phyloP scores from a whole-genome alignment of 352 stramenopile genomes.

The Phytopythium kandeliae region DNA sequence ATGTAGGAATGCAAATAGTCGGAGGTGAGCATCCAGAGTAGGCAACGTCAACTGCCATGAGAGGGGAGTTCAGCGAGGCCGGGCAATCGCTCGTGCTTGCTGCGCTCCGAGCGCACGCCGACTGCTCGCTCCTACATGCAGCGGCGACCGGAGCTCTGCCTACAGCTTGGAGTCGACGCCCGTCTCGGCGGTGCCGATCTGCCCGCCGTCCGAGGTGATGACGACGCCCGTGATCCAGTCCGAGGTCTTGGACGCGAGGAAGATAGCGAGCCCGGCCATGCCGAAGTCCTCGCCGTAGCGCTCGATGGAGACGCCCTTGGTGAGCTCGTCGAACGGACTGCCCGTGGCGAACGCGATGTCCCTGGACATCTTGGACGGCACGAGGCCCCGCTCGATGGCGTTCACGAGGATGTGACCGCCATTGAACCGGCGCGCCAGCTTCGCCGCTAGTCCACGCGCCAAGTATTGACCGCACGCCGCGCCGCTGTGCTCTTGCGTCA shows the following conservation, averaged over 20 bases:
- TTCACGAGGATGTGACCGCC: constrained; percentile 94
- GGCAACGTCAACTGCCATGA: no score
- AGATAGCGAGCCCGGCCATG: constrained; percentile 93
- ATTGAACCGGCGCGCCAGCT: constrained; percentile 80
- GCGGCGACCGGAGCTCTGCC: no score
- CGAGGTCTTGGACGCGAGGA: constrained; percentile 83
- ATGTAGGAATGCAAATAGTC: no score
- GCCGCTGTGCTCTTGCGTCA: no score
- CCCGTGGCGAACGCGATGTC: constrained; percentile 54
- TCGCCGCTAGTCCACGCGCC: constrained; percentile 86
- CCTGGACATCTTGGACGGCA: constrained; percentile 88
- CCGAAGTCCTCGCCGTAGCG: constrained; percentile 83
- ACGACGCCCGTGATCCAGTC: constrained; percentile 90
- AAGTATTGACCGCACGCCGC: no score
- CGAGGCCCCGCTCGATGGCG: constrained; percentile 90
- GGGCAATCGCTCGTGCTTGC: no score
- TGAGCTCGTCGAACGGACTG: constrained; percentile 44
- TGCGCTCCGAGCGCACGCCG: no score
- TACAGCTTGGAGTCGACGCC: constrained; percentile 20
- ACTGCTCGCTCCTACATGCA: no score
- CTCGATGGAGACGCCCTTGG: constrained; percentile 67
- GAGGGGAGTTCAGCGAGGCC: no score
- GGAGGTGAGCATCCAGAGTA: no score
- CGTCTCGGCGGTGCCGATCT: constrained; percentile 38
- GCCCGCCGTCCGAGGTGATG: constrained; percentile 89